A percentile compares a stretch with the other conserved stretches of the same genome.
These are phyloP conservation scores for Kwoniella sp. DNA, from an alignment of 768 basidiomycete genomes.

Conservation along the genomic window DNA sequence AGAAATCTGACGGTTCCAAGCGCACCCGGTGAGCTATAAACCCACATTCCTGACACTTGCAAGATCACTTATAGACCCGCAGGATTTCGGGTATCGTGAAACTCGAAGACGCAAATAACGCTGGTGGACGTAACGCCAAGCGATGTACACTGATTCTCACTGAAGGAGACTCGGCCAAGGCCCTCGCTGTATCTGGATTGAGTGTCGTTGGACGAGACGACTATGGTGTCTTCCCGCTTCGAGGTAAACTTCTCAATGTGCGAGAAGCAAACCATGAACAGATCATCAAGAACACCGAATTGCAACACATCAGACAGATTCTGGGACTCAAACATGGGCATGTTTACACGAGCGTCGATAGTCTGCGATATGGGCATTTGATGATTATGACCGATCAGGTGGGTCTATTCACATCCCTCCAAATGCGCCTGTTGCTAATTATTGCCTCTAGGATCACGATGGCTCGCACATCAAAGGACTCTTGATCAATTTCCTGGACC, in stretches of 20 bases:
- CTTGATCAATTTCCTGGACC: constrained; percentile 94
- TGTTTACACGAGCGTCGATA: constrained; percentile 65
- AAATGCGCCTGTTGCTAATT: no score
- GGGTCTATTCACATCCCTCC: no score
- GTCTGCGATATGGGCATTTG: constrained; percentile 82
- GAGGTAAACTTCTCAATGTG: constrained; percentile 94
- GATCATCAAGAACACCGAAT: constrained; percentile 97
- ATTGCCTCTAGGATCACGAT: constrained; percentile 88
- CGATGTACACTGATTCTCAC: constrained; percentile 93
- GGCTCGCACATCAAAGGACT: constrained; percentile 99
- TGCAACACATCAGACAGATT: constrained; percentile 96
- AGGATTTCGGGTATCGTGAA: constrained; percentile 89
- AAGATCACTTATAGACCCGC: constrained; percentile 1
- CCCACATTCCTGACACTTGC: background rate
- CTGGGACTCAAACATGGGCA: constrained; percentile 93
- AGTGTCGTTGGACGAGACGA: constrained; percentile 92
- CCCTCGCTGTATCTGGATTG: constrained; percentile 89
- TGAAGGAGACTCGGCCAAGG: constrained; percentile 98
- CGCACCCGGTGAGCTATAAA: constrained; percentile 66
- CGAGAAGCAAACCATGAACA: constrained; percentile 93
- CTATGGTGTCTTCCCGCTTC: constrained; percentile 95
- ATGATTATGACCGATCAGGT: constrained; percentile 99
- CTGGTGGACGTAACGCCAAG: constrained; percentile 73
- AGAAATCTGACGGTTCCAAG: constrained; percentile 90
- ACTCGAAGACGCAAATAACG: constrained; percentile 94